Evolutionary conservation across 139 green algal genomes (phyloP).

Genomic region (Picochlorum sp.): DNA sequence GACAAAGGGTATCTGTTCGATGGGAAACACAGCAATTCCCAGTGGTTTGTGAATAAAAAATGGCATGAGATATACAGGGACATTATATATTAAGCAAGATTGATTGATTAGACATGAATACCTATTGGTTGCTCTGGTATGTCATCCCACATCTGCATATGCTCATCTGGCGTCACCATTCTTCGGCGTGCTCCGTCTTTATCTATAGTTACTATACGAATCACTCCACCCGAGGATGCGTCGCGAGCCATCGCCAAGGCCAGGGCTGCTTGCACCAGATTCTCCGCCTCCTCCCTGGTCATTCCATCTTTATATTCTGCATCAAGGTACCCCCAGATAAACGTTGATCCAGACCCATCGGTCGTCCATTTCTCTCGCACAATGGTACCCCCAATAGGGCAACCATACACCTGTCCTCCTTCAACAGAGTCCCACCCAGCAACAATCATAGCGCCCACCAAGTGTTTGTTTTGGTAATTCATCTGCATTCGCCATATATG

Average conservation of each 20-base stretch:
- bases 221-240: constrained; percentile 66
- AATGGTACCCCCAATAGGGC: constrained; percentile 76
- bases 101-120: too few species aligned
- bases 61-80: background rate
- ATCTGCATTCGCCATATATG: constrained; percentile 46
- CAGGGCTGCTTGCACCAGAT: constrained; percentile 56
- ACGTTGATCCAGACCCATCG: constrained; percentile 82
- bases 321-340: constrained; percentile 84
- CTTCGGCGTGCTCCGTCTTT: constrained; percentile 41
- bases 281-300: constrained; percentile 63
- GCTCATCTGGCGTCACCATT: constrained; percentile 27
- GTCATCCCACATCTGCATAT: constrained; percentile 32
- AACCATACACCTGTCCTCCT: constrained; percentile 79
- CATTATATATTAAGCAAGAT: background rate
- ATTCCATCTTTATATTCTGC: constrained; percentile 70
- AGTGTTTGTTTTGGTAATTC: constrained; percentile 86
- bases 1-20: background rate
- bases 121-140: constrained; percentile 7
- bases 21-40: background rate
- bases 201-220: constrained; percentile 65
- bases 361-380: constrained; percentile 68
- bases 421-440: constrained; percentile 77
- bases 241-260: constrained; percentile 78
- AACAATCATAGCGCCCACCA: constrained; percentile 90
- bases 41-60: constrained; percentile 1